Evolutionary conservation across 306 rosid species (phyloP), one percentile per base, ranked within the genome.

Genomic region (Prinsepia uniflora): DNA sequence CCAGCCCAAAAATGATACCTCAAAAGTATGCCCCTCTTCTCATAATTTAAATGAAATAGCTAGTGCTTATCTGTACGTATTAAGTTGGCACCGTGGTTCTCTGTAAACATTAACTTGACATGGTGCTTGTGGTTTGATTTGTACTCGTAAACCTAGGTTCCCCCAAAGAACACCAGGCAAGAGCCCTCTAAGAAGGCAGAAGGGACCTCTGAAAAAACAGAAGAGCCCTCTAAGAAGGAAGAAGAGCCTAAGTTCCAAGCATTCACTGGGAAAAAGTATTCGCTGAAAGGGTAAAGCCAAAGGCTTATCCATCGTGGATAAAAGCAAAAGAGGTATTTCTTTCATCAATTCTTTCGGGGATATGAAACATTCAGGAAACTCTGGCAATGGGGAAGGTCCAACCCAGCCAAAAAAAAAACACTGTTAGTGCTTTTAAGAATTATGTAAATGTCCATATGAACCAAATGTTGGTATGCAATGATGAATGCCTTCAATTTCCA

Each of bases 241-340:
- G 81, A 82, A 68, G 70, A 79, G 56, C 68, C 85, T 50, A 76
- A 81, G 47, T 84, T 86, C 57, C 74, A 82, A 84, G 84, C 89
- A 67, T 88, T 88, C 71, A 72, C 89, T 0, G 89, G 87, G 81
- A 86, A 82, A 73, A 86, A 82, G 82, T 84, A 86, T 58, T 80
- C 87, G 19, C 63, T 86, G 47, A 83, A 6, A 45, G 52, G 71
- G 43, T 83, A 72, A 87, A 69, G 47, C 14, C 45, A 68, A n/a
- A 0, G 57, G 12, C 6, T 0, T 17, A 53, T n/a, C 57, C 57
- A 17, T 53, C 12, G 57, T 17, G 18, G 18, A 53, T 22, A 7
- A 19, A n/a, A 68, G 19, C 39, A 11, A 0, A 36, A 55, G 11
- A 67, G 60, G 67, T 63, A 48, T 43, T 53, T 64, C 60, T 15